phyloP scores from a whole-genome alignment of 148 eudicot genomes.

The Mesembryanthemum crystallinum region DNA sequence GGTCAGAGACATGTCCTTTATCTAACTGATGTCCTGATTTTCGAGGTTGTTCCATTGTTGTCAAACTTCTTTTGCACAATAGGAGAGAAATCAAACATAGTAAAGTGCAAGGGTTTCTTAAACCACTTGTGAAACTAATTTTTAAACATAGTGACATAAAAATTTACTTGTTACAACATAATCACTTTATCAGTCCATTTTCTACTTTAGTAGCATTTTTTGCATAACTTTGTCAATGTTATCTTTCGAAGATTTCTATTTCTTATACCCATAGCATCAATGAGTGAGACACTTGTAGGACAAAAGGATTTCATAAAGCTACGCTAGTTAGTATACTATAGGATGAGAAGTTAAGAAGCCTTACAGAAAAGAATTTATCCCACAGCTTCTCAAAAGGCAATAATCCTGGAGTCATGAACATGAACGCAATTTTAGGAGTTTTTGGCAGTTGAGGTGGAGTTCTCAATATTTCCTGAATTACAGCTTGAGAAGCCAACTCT shows the following conservation, averaged over 20 bases:
- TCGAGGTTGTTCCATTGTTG: neutral
- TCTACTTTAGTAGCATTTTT: neutral
- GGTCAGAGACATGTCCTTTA: neutral
- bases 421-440: slow-evolving; percentile 64
- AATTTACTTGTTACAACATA: neutral
- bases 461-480: slow-evolving; percentile 49
- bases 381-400: slow-evolving; percentile 73
- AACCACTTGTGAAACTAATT: neutral
- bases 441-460: slow-evolving; percentile 36
- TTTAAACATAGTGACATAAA: neutral
- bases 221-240: neutral
- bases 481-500: slow-evolving; percentile 56
- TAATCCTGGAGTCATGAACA: slow-evolving; percentile 64
- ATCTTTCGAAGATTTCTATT: neutral
- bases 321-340: neutral
- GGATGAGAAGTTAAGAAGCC: slow-evolving; percentile 18
- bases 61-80: neutral
- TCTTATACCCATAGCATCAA: neutral
- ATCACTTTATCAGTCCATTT: neutral
- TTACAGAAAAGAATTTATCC: slow-evolving; percentile 66
- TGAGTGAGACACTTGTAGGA: neutral
- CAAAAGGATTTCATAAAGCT: neutral
- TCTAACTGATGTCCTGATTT: neutral
- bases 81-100: neutral
- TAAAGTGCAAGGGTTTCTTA: neutral